These are phyloP conservation scores for Durusdinium trenchii DNA, from an alignment of 73 alveolate genomes.

Conservation along the genomic window DNA sequence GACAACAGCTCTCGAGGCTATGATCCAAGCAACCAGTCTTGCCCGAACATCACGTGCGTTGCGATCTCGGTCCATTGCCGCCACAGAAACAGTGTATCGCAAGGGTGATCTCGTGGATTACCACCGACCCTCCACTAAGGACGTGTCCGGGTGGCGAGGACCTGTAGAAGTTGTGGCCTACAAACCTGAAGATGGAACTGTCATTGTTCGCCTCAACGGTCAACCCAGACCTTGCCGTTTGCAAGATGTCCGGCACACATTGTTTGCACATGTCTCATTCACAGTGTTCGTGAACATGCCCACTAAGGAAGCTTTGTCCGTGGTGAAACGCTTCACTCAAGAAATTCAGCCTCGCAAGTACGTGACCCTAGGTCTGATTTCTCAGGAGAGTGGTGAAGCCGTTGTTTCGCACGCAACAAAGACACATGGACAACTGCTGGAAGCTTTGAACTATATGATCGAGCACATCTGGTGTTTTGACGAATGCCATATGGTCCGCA, in stretches of 20 bases:
- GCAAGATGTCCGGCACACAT: conserved; percentile 2
- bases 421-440: neutral
- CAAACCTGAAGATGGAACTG: neutral
- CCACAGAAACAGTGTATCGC: neutral
- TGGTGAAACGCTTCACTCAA: neutral
- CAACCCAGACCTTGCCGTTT: neutral
- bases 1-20: neutral
- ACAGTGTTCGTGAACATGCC: neutral
- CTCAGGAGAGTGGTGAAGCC: neutral
- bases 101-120: too few relatives aligned
- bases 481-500: neutral
- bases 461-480: neutral
- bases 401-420: neutral
- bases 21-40: neutral
- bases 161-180: neutral
- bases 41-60: conserved; percentile 12
- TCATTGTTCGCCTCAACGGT: neutral
- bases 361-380: neutral
- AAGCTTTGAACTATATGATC: neutral
- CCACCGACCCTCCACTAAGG: conserved; percentile 18
- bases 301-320: neutral
- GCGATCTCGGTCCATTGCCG: neutral
- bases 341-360: neutral
- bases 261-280: neutral
- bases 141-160: conserved; percentile 24